A percentile compares a stretch with the other conserved stretches of the same genome.
These are phyloP conservation scores for Dendrobium huoshanense DNA, from an alignment of 106 monocot species.

Conservation along the genomic window DNA sequence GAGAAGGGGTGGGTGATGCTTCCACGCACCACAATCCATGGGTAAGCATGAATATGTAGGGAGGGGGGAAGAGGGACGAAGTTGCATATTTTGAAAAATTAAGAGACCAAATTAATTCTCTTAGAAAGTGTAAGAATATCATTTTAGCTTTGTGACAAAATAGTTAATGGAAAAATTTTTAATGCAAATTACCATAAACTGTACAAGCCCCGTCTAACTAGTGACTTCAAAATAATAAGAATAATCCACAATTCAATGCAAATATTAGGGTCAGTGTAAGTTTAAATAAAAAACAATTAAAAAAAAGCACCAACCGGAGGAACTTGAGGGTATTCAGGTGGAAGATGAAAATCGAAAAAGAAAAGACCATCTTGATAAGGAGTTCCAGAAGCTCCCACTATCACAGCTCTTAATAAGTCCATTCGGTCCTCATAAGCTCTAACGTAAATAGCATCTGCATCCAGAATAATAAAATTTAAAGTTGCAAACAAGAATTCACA, in stretches of 20 bases:
- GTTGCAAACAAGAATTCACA: not conserved
- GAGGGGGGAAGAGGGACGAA: not conserved
- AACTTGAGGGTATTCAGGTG: conserved; percentile 82
- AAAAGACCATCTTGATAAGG: conserved; percentile 99
- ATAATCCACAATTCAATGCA: not conserved
- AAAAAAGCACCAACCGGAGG: conserved; percentile 56
- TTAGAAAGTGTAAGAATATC: too few species aligned
- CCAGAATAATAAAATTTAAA: conserved; percentile 5
- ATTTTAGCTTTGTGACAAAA: too few species aligned
- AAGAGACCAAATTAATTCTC: not conserved
- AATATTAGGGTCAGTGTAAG: not conserved
- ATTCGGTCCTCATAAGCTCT: conserved; percentile 93
- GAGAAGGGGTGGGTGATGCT: too few species aligned
- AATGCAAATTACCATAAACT: not conserved
- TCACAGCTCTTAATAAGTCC: conserved; percentile 92
- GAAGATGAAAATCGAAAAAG: conserved; percentile 94
- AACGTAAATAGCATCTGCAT: conserved; percentile 81
- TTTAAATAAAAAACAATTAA: not conserved
- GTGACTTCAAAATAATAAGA: too few species aligned
- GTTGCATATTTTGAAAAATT: too few species aligned
- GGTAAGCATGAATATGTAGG: too few species aligned
- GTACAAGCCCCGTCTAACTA: too few species aligned
- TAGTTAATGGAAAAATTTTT: not conserved
- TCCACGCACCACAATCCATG: too few species aligned
- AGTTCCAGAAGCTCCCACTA: conserved; percentile 89